These are phyloP conservation scores for Tetracladium setigerum DNA, from an alignment of 495 filamentous ascomycete species.

Conservation along the genomic window DNA sequence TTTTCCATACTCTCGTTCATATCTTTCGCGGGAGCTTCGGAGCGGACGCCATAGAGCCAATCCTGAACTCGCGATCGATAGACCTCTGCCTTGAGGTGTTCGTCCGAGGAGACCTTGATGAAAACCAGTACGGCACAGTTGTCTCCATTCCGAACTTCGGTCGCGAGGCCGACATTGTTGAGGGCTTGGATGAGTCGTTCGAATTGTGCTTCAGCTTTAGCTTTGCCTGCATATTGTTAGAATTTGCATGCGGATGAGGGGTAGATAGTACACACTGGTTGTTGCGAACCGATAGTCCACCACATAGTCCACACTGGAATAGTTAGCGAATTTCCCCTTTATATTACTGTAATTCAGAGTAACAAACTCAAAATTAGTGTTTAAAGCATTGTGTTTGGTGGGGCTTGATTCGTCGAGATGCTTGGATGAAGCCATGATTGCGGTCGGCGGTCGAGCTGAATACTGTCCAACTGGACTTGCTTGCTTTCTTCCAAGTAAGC, in stretches of 20 bases:
- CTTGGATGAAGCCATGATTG: slow-evolving; percentile 7
- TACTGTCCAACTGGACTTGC: too few relatives aligned
- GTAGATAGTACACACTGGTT: slow-evolving; percentile 39
- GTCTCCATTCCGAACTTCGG: slow-evolving; percentile 78
- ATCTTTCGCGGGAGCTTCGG: slow-evolving; percentile 69
- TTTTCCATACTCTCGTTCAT: slow-evolving; percentile 51
- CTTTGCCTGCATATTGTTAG: slow-evolving; percentile 44
- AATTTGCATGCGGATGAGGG: slow-evolving; percentile 1
- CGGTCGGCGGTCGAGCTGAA: too few relatives aligned
- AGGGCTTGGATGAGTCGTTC: slow-evolving; percentile 66
- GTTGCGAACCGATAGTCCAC: slow-evolving; percentile 68
- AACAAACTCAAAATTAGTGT: slow-evolving; percentile 22
- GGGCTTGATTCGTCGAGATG: slow-evolving; percentile 12
- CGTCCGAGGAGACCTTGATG: slow-evolving; percentile 62
- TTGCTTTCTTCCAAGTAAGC: neutral
- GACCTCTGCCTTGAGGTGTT: slow-evolving; percentile 53
- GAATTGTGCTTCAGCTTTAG: slow-evolving; percentile 63
- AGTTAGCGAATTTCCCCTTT: too few relatives aligned
- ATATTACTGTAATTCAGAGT: too few relatives aligned
- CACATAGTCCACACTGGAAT: slow-evolving; percentile 94
- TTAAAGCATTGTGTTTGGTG: slow-evolving; percentile 8
- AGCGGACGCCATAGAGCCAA: slow-evolving; percentile 88
- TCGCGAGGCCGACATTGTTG: slow-evolving; percentile 65
- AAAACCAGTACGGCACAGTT: slow-evolving; percentile 76
- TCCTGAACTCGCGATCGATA: slow-evolving; percentile 79